These are phyloP conservation scores for Apiotrichum veenhuisii DNA, from an alignment of 1,284 basidiomycete genomes.

Conservation along the genomic window DNA sequence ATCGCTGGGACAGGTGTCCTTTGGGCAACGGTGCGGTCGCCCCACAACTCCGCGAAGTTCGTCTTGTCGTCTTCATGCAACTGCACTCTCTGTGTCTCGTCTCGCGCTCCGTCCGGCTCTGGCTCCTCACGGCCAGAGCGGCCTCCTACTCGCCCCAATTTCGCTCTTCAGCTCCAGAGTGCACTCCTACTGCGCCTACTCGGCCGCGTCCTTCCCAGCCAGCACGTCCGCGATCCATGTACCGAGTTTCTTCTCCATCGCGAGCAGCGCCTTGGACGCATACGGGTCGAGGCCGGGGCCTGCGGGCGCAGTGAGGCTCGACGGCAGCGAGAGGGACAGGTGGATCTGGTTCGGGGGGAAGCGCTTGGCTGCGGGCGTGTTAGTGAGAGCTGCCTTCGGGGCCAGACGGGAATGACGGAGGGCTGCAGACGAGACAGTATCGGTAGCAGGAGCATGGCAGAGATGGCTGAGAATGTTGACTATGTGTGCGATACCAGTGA, in stretches of 20 bases:
- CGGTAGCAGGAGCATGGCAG: no score
- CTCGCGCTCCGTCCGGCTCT: neutral
- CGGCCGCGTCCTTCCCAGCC: neutral
- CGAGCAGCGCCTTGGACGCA: conserved; percentile 34
- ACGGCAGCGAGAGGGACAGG: conserved; percentile 40
- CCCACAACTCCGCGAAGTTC: no score
- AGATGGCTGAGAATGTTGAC: no score
- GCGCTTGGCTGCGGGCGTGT: conserved; percentile 28
- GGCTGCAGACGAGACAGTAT: no score
- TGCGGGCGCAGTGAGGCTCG: conserved; percentile 27
- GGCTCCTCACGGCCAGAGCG: no score
- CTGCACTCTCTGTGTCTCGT: neutral
- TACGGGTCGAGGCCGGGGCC: conserved; percentile 39
- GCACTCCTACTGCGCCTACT: neutral
- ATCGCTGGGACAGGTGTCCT: no score
- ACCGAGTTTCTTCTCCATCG: conserved; percentile 46
- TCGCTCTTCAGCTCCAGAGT: no score
- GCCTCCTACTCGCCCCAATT: neutral
- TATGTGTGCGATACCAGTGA: no score
- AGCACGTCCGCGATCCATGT: conserved; percentile 35
- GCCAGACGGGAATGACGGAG: no score
- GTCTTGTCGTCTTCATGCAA: neutral
- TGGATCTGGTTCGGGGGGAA: conserved; percentile 44
- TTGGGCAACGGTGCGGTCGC: no score
- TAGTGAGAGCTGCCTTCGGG: no score